These are phyloP conservation scores for Populus davidiana DNA, from an alignment of 345 rosid genomes.

Conservation along the genomic window DNA sequence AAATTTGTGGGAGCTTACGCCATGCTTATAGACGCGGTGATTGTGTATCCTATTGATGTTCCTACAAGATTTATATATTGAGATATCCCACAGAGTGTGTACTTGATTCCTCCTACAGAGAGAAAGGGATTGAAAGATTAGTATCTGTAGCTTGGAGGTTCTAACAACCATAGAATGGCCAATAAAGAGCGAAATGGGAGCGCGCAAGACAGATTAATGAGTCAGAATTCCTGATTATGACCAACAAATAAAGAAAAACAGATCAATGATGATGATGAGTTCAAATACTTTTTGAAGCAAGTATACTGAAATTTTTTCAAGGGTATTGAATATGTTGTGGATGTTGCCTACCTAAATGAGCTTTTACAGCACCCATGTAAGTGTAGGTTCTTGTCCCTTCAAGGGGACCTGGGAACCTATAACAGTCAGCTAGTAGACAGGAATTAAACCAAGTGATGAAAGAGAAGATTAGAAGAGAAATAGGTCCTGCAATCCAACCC, in stretches of 20 bases:
- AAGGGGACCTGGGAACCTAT: constrained; percentile 12
- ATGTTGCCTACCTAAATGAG: constrained; percentile 9
- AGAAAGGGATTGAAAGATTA: background rate
- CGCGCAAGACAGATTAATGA: no score
- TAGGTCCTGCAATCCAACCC: constrained; percentile 16
- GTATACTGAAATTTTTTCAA: background rate
- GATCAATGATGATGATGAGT: no score
- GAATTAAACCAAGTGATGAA: constrained; percentile 9
- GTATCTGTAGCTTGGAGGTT: background rate
- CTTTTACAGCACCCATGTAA: constrained; percentile 9
- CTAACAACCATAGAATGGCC: background rate
- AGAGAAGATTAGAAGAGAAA: background rate
- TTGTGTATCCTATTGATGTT: constrained; percentile 14
- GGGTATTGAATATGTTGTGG: background rate
- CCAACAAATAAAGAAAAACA: no score
- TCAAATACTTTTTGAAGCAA: no score
- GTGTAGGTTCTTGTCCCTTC: constrained; percentile 4
- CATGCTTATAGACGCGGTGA: constrained; percentile 13
- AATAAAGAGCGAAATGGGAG: background rate
- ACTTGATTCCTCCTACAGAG: constrained; percentile 4
- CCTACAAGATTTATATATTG: constrained; percentile 12
- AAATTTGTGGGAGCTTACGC: constrained; percentile 4
- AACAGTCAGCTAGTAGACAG: constrained; percentile 4
- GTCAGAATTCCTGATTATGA: no score
- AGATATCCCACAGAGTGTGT: constrained; percentile 6